A percentile compares a stretch with the other conserved stretches of the same genome.
These are phyloP conservation scores for Rhodotorula mucilaginosa DNA, from an alignment of 1,284 basidiomycete species.

Conservation along the genomic window DNA sequence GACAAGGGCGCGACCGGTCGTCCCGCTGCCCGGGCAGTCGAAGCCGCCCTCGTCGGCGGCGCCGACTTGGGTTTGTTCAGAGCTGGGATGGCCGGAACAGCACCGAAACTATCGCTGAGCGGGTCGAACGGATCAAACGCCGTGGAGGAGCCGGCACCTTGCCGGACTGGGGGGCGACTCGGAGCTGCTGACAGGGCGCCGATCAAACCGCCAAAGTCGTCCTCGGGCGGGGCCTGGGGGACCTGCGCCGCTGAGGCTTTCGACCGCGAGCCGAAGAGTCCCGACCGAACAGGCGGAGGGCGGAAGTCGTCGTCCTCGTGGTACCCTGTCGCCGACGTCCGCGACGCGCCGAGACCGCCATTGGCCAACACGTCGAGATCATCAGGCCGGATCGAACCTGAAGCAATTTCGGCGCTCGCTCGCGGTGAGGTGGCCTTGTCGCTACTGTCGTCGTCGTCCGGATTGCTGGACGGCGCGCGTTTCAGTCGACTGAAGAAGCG, in stretches of 20 bases:
- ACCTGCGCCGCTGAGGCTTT: not conserved
- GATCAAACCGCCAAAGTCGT: constrained; percentile 37
- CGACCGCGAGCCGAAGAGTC: constrained; percentile 15
- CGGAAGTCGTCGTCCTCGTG: constrained; percentile 1
- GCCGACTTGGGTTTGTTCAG: not conserved
- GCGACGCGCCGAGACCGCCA: not conserved
- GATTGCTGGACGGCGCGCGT: not conserved
- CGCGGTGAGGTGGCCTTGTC: not conserved
- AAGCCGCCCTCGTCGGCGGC: not conserved
- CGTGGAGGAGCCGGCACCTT: not conserved
- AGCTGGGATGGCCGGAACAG: not conserved
- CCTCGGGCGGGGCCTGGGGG: constrained; percentile 13
- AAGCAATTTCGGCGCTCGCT: constrained; percentile 2
- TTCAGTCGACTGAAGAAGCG: constrained; percentile 28
- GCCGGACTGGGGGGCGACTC: not conserved
- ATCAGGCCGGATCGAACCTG: constrained; percentile 1
- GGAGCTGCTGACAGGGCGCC: constrained; percentile 30
- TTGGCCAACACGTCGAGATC: constrained; percentile 28
- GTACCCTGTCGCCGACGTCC: not conserved
- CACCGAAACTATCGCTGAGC: constrained; percentile 19
- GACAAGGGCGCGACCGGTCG: not conserved
- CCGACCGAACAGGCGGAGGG: not conserved
- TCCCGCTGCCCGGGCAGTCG: not conserved
- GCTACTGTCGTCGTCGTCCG: not conserved
- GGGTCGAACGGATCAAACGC: constrained; percentile 39